Evolutionary conservation across 768 basidiomycete species (phyloP).

Genomic region (Podaxis mareebaensis): DNA sequence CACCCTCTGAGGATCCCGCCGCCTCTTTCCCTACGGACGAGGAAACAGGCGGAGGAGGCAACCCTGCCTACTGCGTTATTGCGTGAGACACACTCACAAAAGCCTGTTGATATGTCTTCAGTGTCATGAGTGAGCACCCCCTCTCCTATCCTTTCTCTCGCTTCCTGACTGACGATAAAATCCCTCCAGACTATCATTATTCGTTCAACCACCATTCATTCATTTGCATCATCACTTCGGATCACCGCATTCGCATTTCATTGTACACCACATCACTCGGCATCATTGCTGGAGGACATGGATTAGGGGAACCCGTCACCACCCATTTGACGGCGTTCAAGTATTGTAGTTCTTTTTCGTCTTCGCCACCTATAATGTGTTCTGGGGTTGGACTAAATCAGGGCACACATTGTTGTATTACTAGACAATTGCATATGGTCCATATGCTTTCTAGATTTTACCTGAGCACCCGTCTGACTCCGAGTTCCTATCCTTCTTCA

Average conservation of each 20-base stretch:
- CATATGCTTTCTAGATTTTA: constrained; percentile 4
- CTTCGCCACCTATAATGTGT: constrained; percentile 6
- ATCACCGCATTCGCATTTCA: background rate
- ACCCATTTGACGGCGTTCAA: constrained; percentile 10
- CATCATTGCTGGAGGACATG: background rate
- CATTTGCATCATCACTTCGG: background rate
- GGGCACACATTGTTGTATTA: constrained; percentile 10
- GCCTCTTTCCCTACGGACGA: constrained; percentile 21
- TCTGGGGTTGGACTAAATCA: background rate
- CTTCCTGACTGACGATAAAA: background rate
- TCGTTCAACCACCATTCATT: background rate
- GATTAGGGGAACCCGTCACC: background rate
- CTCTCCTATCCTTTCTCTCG: background rate
- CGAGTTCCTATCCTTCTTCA: background rate
- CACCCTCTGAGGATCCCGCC: constrained; percentile 18
- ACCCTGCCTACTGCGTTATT: constrained; percentile 24
- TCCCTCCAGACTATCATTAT: background rate
- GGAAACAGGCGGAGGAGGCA: constrained; percentile 20
- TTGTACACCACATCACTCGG: background rate
- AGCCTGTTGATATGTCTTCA: background rate
- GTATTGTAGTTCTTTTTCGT: constrained; percentile 6
- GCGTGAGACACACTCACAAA: constrained; percentile 17
- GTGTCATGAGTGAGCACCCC: background rate
- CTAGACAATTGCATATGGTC: constrained; percentile 5
- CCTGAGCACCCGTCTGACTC: background rate